Evolutionary conservation across 2,329 filamentous ascomycete species (phyloP).

Genomic region (Boeremia exigua): DNA sequence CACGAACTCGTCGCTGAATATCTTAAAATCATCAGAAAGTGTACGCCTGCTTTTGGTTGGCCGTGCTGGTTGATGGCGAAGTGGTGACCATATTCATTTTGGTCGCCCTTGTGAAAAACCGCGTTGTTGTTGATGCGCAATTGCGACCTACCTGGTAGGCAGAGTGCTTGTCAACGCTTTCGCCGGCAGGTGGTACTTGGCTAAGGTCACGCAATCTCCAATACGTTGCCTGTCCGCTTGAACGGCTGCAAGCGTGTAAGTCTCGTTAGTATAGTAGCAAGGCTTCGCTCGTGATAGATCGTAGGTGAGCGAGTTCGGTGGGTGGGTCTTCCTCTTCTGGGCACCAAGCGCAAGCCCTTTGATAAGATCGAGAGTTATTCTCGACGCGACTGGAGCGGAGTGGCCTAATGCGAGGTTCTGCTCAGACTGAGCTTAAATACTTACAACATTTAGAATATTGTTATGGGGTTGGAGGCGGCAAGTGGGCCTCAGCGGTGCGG

Average conservation of each 20-base stretch:
- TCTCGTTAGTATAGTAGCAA: neutral
- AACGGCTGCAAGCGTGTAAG: slow-evolving; percentile 52
- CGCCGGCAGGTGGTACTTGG: slow-evolving; percentile 52
- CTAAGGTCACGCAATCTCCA: slow-evolving; percentile 57
- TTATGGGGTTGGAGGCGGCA: no score
- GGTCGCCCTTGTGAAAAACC: slow-evolving; percentile 56
- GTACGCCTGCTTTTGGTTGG: slow-evolving; percentile 70
- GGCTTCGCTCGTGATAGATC: neutral
- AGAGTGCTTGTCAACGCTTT: slow-evolving; percentile 31
- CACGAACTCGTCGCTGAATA: slow-evolving; percentile 72
- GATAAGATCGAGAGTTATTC: no score
- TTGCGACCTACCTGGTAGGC: slow-evolving; percentile 37
- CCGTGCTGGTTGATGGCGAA: slow-evolving; percentile 78
- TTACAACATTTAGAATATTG: no score
- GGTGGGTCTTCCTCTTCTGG: neutral
- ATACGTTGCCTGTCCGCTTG: slow-evolving; percentile 60
- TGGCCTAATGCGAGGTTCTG: no score
- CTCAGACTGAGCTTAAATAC: no score
- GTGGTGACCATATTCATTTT: slow-evolving; percentile 52
- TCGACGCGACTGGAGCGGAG: no score
- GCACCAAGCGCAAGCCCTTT: no score
- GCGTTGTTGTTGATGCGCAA: slow-evolving; percentile 53
- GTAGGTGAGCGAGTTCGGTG: no score
- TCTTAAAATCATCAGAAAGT: slow-evolving; percentile 78
- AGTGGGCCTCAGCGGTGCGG: neutral